These are phyloP conservation scores for Bretziella fagacearum DNA, from an alignment of 2,329 filamentous ascomycete genomes.

Conservation along the genomic window DNA sequence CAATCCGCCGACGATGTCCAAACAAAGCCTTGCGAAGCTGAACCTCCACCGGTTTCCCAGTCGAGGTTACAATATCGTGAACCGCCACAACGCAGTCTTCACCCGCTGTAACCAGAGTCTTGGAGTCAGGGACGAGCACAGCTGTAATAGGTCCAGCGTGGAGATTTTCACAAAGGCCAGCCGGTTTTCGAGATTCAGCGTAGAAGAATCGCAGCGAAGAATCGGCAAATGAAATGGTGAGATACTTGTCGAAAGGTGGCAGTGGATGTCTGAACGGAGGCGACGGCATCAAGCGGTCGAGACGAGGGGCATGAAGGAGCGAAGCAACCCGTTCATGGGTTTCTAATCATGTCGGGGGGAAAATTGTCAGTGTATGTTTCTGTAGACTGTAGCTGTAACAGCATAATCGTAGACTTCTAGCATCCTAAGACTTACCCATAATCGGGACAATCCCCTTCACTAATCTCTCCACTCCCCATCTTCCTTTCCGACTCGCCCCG, in stretches of 20 bases:
- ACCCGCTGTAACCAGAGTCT: slow-evolving; percentile 78
- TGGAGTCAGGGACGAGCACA: slow-evolving; percentile 72
- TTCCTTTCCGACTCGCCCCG: background rate
- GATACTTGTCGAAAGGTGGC: slow-evolving; percentile 78
- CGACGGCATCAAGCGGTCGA: slow-evolving; percentile 69
- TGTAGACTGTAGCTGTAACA: background rate
- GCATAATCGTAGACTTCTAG: background rate
- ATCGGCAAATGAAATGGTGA: slow-evolving; percentile 94
- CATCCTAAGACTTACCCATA: background rate
- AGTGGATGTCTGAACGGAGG: slow-evolving; percentile 76
- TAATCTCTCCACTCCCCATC: slow-evolving; percentile 27
- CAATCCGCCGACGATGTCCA: slow-evolving; percentile 74
- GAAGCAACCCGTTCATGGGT: slow-evolving; percentile 66
- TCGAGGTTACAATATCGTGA: slow-evolving; percentile 50
- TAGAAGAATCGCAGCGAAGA: slow-evolving; percentile 83
- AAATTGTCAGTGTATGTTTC: background rate
- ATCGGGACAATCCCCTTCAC: slow-evolving; percentile 65
- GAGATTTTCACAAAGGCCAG: slow-evolving; percentile 83
- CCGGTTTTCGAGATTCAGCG: slow-evolving; percentile 62
- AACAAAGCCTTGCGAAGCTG: slow-evolving; percentile 67
- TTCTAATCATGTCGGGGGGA: slow-evolving; percentile 28
- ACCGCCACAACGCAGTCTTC: slow-evolving; percentile 83
- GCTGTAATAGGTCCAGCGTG: slow-evolving; percentile 81
- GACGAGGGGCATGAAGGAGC: slow-evolving; percentile 58
- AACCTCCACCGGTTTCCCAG: slow-evolving; percentile 58